Evolutionary conservation across 371 early-diverging fungal species (phyloP).

Genomic region (Mucor mucedo): DNA sequence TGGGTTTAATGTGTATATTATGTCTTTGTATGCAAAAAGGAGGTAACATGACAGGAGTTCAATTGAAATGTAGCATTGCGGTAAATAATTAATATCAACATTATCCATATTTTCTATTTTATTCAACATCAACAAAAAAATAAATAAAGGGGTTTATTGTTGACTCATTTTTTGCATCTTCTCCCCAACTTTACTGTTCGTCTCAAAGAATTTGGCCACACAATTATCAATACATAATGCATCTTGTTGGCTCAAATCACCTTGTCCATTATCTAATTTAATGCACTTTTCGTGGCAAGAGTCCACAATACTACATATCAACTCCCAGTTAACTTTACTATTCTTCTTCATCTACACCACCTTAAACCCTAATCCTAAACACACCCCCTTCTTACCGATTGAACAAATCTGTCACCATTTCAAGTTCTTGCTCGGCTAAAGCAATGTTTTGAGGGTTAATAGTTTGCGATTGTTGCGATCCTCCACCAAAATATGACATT

Average conservation of each 20-base stretch:
- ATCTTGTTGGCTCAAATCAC: constrained; percentile 92
- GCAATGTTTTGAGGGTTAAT: constrained; percentile 79
- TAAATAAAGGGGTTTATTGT: constrained; percentile 15
- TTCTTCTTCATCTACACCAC: constrained; percentile 62
- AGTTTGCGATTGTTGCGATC: constrained; percentile 45
- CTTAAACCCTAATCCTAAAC: constrained; percentile 82
- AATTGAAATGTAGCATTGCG: no score
- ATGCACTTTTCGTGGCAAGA: constrained; percentile 88
- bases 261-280: constrained; percentile 71
- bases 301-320: constrained; percentile 66
- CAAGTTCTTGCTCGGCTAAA: constrained; percentile 84
- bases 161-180: constrained; percentile 63
- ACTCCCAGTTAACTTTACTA: constrained; percentile 44
- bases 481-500: constrained; percentile 58
- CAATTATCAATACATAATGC: constrained; percentile 93
- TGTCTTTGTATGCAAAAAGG: no score
- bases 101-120: not conserved
- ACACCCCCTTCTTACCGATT: constrained; percentile 77
- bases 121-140: not conserved
- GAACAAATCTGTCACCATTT: constrained; percentile 84
- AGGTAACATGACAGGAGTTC: no score
- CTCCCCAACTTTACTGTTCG: constrained; percentile 77
- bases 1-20: no score
- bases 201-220: constrained; percentile 84
- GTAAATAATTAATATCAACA: no score